Evolutionary conservation across 2,329 filamentous ascomycete species (phyloP), one percentile per base, ranked within the genome.

Genomic region (Neofusicoccum ribis): DNA sequence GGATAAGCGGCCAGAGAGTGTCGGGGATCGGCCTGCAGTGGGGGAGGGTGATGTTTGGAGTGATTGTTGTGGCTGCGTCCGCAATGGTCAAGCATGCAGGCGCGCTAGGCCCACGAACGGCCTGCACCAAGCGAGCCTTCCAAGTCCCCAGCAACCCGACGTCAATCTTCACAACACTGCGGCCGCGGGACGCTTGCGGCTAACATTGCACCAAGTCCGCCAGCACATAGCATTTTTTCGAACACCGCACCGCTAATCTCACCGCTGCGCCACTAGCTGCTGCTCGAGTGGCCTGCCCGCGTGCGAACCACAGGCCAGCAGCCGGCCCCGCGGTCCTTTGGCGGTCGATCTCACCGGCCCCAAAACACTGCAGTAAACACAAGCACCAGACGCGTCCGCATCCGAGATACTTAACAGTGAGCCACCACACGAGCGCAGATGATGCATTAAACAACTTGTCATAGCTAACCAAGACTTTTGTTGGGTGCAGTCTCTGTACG

Each of bases 41-140:
- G 49, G 41, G 46, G 52, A 20, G 17, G 44, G 54, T 23, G 36
- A 37, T 61, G 37, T 36, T 52, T 43, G 61, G 20, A 49, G 54
- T 60, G 63, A 31, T 23, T 65, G 52, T 59, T 65, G 54, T 44
- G 46, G 52, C 49, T 63, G 58, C 36, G 41, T 34, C 39, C n/a
- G 54, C 27, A 27, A 49, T 50, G 15, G 58, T 49, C 58, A 54
- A 58, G 51, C 47, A 56, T 47, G 46, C 49, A 61, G 63, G 14
- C 54, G 56, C 63, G 63, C 56, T 65, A 59, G 51, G 62, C 41
- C 52, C 41, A 50, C 54, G 52, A 36, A 37, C 63, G 20, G 51
- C 52, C 36, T 49, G 39, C 20, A 34, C 27, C 36, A 64, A 59
- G 63, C 63, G 63, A 61, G 27, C 27, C 27, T 44, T 44, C 52